phyloP scores from a whole-genome alignment of 345 rosid genomes.

The Salix purpurea region DNA sequence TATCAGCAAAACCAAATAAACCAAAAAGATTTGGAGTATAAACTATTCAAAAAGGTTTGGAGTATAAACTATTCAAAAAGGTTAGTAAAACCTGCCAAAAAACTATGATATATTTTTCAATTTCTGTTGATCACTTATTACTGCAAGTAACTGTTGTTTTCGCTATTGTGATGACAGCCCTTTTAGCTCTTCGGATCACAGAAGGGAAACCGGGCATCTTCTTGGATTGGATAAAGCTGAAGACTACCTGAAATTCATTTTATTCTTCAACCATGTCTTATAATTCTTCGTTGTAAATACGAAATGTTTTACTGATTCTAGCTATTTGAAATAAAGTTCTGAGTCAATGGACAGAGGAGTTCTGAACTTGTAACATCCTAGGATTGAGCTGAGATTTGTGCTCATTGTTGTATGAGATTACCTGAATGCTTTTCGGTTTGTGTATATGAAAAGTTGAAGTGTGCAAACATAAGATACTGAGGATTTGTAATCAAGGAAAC shows the following conservation, averaged over 20 bases:
- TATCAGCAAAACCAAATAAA: constrained; percentile 31
- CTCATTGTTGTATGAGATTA: constrained; percentile 4
- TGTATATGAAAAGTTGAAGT: constrained; percentile 1
- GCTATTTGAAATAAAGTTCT: constrained; percentile 14
- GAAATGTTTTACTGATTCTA: constrained; percentile 14
- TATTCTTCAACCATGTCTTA: constrained; percentile 18
- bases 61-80: constrained; percentile 29
- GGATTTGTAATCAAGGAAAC: constrained; percentile 1
- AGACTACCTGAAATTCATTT: constrained; percentile 26
- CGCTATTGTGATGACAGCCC: background rate
- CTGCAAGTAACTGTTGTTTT: background rate
- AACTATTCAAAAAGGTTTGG: constrained; percentile 32
- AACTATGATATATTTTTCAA: background rate
- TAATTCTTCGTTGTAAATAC: constrained; percentile 40
- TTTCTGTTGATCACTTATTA: background rate
- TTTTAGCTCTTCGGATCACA: background rate
- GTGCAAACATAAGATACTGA: background rate
- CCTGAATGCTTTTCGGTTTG: constrained; percentile 13
- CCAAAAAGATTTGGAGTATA: constrained; percentile 27
- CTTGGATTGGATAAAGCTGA: constrained; percentile 7
- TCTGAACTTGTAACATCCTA: constrained; percentile 11
- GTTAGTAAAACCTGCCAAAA: constrained; percentile 9
- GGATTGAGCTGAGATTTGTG: constrained; percentile 4
- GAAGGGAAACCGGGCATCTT: constrained; percentile 25
- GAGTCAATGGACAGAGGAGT: background rate